A percentile compares a stretch with the other conserved stretches of the same genome.
Evolutionary conservation across 1,284 basidiomycete species (phyloP).

Genomic region (Boletus sp.): DNA sequence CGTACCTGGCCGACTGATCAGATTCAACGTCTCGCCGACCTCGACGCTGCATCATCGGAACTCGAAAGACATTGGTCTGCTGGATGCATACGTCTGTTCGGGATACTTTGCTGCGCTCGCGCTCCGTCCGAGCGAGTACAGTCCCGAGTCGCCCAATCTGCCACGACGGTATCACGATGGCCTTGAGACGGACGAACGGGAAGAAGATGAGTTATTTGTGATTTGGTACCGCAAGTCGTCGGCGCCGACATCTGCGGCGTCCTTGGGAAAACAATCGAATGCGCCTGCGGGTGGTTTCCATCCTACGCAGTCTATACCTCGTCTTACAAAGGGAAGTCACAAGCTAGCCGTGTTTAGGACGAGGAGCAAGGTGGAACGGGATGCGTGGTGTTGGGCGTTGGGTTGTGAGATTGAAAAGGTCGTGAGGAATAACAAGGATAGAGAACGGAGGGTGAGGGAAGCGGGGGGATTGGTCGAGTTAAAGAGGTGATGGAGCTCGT

Average conservation of each 20-base stretch:
- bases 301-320: conserved; percentile 46
- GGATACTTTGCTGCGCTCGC: conserved; percentile 74
- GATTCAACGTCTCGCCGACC: conserved; percentile 59
- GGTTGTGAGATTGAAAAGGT: conserved; percentile 83
- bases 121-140: conserved; percentile 63
- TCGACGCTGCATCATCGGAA: conserved; percentile 54
- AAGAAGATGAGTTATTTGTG: conserved; percentile 77
- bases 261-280: conserved; percentile 19
- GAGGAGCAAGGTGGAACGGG: conserved; percentile 79
- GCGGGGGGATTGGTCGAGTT: conserved; percentile 52
- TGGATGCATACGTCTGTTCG: conserved; percentile 78
- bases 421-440: conserved; percentile 55
- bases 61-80: conserved; percentile 58
- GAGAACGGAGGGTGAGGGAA: conserved; percentile 62
- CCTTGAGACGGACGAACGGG: conserved; percentile 73
- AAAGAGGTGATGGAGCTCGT: not conserved
- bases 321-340: conserved; percentile 58
- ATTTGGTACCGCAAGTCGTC: conserved; percentile 61
- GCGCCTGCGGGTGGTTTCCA: conserved; percentile 29
- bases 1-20: conserved; percentile 64
- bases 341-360: conserved; percentile 72
- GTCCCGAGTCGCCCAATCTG: conserved; percentile 51
- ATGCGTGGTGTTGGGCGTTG: conserved; percentile 88
- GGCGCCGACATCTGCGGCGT: not conserved
- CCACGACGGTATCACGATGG: conserved; percentile 80